Base-by-base conservation (phyloP, 768 basidiomycete species). In the Amylocystis lapponica region DNA sequence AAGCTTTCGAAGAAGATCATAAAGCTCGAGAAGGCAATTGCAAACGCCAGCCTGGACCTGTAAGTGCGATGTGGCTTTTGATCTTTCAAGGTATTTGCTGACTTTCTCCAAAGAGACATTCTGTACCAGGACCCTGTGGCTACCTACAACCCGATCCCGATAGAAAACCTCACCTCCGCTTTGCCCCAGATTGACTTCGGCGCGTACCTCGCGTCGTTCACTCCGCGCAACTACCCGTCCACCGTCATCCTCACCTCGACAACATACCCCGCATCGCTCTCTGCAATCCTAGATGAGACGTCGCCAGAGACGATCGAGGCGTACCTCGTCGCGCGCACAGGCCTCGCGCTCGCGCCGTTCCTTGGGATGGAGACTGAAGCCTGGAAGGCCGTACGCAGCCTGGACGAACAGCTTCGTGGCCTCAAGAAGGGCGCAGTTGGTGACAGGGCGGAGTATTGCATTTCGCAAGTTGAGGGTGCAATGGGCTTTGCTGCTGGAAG, bases 401-500 rank as follows among this genome's bases (percentile, higher is more conserved):
- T 98, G 31, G 63, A 78, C 35, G 90, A 94, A 59, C 67, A 74
- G 22, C 66, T 98, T 31, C 72, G 72, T 16, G 96, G 96, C 2
- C 76, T 95, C 55, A 89, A 92, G 66, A 84, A 85, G 49, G 96
- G 94, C 21, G 83, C 81, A 1, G 69, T 86, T 23, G 82, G 83
- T 31, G 87, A 94, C 53, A 76, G 96, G 19, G 75, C 81, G 20
- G 88, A 95, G 54, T 83, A 82, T 52, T 98, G 95, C 57, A 73
- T 92, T 39, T 72, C 70, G 1, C 70, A 71, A 50, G 80, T 93
- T 1, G 86, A 92, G 53, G 58, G 66, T 30, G 75, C 76, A 2
- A 72, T 95, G 43, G 95, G 95, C n/a, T 94, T 89, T 60, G 85
- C 91, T 5, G 76, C 85, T 23, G 94, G 95, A 2, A 74, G 88